Conservation (phyloP, 2,329 filamentous ascomycete species). For the Claviceps monticola region DNA sequence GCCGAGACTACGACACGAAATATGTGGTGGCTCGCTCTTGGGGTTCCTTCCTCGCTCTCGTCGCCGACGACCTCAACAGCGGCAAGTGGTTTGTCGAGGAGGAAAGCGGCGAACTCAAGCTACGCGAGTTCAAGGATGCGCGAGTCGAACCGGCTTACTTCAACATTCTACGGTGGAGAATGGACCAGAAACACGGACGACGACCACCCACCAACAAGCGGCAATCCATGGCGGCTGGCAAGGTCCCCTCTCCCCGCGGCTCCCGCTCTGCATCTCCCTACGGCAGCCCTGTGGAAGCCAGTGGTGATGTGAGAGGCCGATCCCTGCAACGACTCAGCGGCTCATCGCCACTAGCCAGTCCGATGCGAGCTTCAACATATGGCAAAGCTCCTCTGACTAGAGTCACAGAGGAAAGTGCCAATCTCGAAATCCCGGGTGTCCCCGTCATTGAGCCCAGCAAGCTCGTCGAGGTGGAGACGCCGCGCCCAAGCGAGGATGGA, state of each 20-base stretch:
- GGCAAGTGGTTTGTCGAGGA: slow-evolving; percentile 90
- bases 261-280: slow-evolving; percentile 47
- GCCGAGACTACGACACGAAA: slow-evolving; percentile 96
- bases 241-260: slow-evolving; percentile 30
- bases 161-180: slow-evolving; percentile 87
- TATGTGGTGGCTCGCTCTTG: slow-evolving; percentile 92
- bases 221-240: slow-evolving; percentile 32
- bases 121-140: slow-evolving; percentile 79
- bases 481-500: slow-evolving; percentile 30
- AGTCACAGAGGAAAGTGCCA: slow-evolving; percentile 53
- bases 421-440: slow-evolving; percentile 24
- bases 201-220: slow-evolving; percentile 32
- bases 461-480: slow-evolving; percentile 43
- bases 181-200: slow-evolving; percentile 88
- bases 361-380: slow-evolving; percentile 49
- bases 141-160: slow-evolving; percentile 88
- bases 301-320: slow-evolving; percentile 50
- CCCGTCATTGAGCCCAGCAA: slow-evolving; percentile 29
- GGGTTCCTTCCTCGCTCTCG: slow-evolving; percentile 69
- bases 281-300: slow-evolving; percentile 46
- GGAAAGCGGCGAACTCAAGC: slow-evolving; percentile 78
- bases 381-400: slow-evolving; percentile 60
- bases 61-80: slow-evolving; percentile 82
- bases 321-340: slow-evolving; percentile 56
- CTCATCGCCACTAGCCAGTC: slow-evolving; percentile 48